These are phyloP conservation scores for Ustilago cynodontis DNA, from an alignment of 1,284 basidiomycete genomes.

Conservation along the genomic window DNA sequence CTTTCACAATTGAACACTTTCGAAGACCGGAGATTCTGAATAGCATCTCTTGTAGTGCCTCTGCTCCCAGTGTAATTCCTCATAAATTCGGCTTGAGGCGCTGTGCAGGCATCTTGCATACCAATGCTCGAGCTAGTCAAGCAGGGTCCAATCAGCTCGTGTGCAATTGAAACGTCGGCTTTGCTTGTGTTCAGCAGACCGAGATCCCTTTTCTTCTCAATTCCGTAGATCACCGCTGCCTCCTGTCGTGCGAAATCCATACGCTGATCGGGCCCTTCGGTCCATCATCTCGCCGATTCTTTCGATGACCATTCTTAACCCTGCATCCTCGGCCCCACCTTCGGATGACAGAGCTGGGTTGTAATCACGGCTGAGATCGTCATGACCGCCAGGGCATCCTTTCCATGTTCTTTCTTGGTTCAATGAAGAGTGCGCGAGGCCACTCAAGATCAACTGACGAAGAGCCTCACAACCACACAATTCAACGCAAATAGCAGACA, in stretches of 20 bases:
- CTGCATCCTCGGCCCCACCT: neutral
- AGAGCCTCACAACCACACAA: neutral
- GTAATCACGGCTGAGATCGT: no score
- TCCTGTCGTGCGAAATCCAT: slow-evolving; percentile 6
- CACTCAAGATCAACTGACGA: neutral
- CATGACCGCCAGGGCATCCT: no score
- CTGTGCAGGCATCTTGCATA: neutral
- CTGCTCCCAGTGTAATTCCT: slow-evolving; percentile 27
- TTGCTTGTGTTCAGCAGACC: slow-evolving; percentile 14
- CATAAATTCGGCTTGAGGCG: slow-evolving; percentile 32
- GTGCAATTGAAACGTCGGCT: slow-evolving; percentile 49
- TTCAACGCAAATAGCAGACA: neutral
- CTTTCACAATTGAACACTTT: slow-evolving; percentile 10
- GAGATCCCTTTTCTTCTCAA: slow-evolving; percentile 2
- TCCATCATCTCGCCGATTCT: neutral
- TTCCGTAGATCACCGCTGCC: slow-evolving; percentile 35
- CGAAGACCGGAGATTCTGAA: slow-evolving; percentile 25
- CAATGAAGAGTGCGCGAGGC: no score
- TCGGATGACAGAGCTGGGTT: no score
- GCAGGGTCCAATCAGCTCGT: slow-evolving; percentile 31
- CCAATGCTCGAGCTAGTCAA: neutral
- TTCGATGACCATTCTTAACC: neutral
- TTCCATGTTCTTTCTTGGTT: no score
- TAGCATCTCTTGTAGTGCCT: slow-evolving; percentile 13
- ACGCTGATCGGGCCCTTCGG: neutral